Conservation (phyloP, 768 basidiomycete species). For the Holtermannia corniformis region DNA sequence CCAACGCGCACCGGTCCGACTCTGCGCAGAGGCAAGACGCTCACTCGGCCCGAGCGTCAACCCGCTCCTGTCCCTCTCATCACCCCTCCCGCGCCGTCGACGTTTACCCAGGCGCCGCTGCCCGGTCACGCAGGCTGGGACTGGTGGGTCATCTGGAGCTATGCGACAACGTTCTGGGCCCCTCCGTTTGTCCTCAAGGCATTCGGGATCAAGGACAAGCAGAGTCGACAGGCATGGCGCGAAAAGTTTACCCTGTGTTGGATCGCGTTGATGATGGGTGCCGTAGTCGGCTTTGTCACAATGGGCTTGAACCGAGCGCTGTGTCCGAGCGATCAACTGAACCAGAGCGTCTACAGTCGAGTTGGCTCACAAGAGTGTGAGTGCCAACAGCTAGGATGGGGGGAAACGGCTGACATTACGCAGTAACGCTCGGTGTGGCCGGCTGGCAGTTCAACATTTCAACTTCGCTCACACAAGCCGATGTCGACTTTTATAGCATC, state of each 20-base stretch:
- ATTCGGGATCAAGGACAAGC: conserved; percentile 70
- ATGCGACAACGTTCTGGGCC: conserved; percentile 81
- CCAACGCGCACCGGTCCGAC: conserved; percentile 5
- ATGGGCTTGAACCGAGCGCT: conserved; percentile 88
- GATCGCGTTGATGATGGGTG: conserved; percentile 70
- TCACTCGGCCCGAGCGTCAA: conserved; percentile 88
- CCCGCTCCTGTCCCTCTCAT: conserved; percentile 92
- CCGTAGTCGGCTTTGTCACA: conserved; percentile 75
- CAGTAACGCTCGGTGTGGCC: conserved; percentile 62
- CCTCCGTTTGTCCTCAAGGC: conserved; percentile 60
- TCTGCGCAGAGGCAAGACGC: conserved; percentile 70
- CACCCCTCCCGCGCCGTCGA: conserved; percentile 57
- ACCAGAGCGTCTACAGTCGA: conserved; percentile 14
- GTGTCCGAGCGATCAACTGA: conserved; percentile 54
- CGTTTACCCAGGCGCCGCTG: conserved; percentile 20
- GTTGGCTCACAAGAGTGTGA: conserved; percentile 27
- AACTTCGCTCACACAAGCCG: conserved; percentile 47
- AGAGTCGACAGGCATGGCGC: conserved; percentile 82
- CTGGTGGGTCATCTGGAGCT: conserved; percentile 73
- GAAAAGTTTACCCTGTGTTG: conserved; percentile 92
- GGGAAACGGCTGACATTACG: conserved; percentile 1
- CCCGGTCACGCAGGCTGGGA: conserved; percentile 23
- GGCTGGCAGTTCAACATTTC: conserved; percentile 71
- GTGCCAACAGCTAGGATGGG: conserved; percentile 4
- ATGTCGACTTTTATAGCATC: conserved; percentile 55